Base-by-base conservation (phyloP, 2,329 filamentous ascomycete genomes). In the Diaporthe humulicola region DNA sequence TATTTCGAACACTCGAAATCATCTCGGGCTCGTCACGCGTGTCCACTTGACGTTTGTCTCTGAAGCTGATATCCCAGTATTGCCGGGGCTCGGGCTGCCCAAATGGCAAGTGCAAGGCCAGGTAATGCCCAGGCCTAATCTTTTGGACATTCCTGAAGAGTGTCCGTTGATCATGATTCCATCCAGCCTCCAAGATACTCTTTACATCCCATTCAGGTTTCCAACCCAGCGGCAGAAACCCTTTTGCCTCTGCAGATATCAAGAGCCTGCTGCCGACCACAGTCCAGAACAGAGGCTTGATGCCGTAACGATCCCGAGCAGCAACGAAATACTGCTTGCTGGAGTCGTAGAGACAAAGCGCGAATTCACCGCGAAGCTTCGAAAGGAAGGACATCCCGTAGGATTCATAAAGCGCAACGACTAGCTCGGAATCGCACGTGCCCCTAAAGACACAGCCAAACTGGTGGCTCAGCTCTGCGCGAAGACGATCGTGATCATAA, bases 211-310 rank as follows among this genome's bases (percentile, higher is more conserved):
- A 91, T 76, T 88, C 84, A 0, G 88, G 85, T 77, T 85, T 78
- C 88, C 88, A 88, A 0, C 88, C 87, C 71, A 89, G 78, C 0
- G 87, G 80, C 60, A 87, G 77, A 77, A 90, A 89, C 0, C 86
- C 88, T 78, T 91, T 91, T 74, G 86, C 85, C 78, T 91, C 89
- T 0, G 88, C 82, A 8, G 88, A 87, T 0, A 90, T 79, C 17
- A 90, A 79, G 4, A 91, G 73, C 73, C 82, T 80, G 8, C 81
- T 82, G 8, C 80, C 80, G 1, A 83, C 76, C 1, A 85, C 74
- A 0, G 88, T 90, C 81, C 86, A 90, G 73, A 88, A 87, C 25
- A 91, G 82, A 3, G 89, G 88, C 79, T 91, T 91, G 78, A 91
- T 88, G 4, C 89, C 89, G 78, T 86, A 90, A 0, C 89, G 85